A percentile compares a stretch with the other conserved stretches of the same genome.
Evolutionary conservation across 1,139 yeast species (phyloP).

Genomic region (Chernovozyma aurita): DNA sequence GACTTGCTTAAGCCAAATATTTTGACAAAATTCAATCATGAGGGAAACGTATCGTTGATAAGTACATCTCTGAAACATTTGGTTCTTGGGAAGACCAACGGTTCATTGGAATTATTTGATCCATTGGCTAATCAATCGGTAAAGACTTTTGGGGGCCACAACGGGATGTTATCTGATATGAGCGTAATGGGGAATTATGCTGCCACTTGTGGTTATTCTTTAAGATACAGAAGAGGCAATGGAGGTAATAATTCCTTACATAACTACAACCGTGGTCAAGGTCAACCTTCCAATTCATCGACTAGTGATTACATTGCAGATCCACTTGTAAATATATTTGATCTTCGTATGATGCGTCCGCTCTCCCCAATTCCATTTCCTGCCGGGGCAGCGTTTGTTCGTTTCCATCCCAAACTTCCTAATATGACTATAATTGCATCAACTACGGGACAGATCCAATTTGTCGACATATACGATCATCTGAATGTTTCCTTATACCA

Average conservation of each 20-base stretch:
- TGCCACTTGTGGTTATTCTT: conserved; percentile 78
- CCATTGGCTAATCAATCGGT: conserved; percentile 52
- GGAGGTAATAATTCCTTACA: not conserved
- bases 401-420: conserved; percentile 83
- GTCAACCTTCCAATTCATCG: not conserved
- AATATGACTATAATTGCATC: conserved; percentile 76
- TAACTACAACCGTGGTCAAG: not conserved
- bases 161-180: conserved; percentile 71
- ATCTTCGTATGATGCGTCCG: conserved; percentile 68
- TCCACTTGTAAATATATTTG: conserved; percentile 81
- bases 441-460: conserved; percentile 74
- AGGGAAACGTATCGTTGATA: conserved; percentile 31
- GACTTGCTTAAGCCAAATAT: conserved; percentile 48
- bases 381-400: conserved; percentile 82
- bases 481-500: conserved; percentile 58
- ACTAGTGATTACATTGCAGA: conserved; percentile 43
- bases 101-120: conserved; percentile 75
- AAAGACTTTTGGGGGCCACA: conserved; percentile 65
- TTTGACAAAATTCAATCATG: conserved; percentile 14
- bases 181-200: conserved; percentile 74
- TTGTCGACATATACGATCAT: conserved; percentile 79
- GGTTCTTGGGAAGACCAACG: conserved; percentile 64
- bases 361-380: conserved; percentile 83
- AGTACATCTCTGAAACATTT: conserved; percentile 38
- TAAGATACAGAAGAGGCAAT: conserved; percentile 30